Percentiles rank a stretch among this genome's conserved stretches.
Conservation (phyloP, 768 basidiomycete species). For the Lentinula aciculospora region DNA sequence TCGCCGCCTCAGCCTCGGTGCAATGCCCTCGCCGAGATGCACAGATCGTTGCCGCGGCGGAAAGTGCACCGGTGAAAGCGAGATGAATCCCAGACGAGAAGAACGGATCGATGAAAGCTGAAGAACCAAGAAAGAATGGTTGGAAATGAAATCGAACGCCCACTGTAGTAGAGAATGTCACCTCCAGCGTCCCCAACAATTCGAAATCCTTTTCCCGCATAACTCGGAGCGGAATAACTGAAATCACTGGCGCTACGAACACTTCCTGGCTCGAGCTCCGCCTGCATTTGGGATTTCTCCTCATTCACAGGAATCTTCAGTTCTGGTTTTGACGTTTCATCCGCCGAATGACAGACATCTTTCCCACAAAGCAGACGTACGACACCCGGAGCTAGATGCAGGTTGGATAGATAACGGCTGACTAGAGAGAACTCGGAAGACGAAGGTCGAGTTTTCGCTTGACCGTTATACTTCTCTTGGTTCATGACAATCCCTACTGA, state of each 20-base stretch:
- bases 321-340: not conserved
- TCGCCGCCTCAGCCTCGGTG: slow-evolving; percentile 37
- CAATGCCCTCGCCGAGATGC: slow-evolving; percentile 48
- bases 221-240: slow-evolving; percentile 56
- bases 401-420: slow-evolving; percentile 19
- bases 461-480: slow-evolving; percentile 41
- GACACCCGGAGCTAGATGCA: slow-evolving; percentile 20
- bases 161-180: slow-evolving; percentile 20
- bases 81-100: slow-evolving; percentile 64
- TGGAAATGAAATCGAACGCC: not conserved
- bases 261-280: slow-evolving; percentile 27
- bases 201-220: slow-evolving; percentile 49
- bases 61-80: slow-evolving; percentile 56
- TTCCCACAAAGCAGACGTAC: not conserved
- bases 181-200: slow-evolving; percentile 68
- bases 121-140: not conserved
- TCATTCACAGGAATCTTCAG: not conserved
- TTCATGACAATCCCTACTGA: slow-evolving; percentile 62
- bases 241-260: slow-evolving; percentile 56
- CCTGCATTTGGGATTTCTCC: not conserved
- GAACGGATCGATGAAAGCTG: slow-evolving; percentile 63
- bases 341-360: not conserved
- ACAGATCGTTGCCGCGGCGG: slow-evolving; percentile 51
- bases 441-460: slow-evolving; percentile 4
- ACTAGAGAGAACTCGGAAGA: slow-evolving; percentile 1